Conservation (phyloP, 148 eudicot genomes). For the Tetragonia tetragonoides region DNA sequence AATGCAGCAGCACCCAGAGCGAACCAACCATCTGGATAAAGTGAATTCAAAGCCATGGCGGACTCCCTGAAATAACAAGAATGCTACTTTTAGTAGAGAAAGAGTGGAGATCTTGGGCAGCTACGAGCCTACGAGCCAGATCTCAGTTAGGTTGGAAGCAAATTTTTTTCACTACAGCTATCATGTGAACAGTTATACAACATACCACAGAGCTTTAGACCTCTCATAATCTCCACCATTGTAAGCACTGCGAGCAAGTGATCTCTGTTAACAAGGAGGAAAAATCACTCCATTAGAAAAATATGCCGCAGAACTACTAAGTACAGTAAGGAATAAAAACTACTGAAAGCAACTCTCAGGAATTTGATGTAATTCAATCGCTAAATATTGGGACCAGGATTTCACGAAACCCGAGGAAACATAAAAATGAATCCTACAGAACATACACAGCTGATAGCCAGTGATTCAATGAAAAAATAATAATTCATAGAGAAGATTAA, state of each 20-base stretch:
- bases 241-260: conserved; percentile 94
- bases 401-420: not conserved
- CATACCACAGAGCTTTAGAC: conserved; percentile 66
- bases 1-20: conserved; percentile 97
- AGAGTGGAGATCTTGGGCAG: not conserved
- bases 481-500: too few relatives aligned
- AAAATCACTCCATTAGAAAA: not conserved
- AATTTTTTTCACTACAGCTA: not conserved
- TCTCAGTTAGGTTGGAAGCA: not conserved
- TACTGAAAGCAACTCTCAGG: not conserved
- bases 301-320: not conserved
- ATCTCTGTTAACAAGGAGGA: conserved; percentile 43
- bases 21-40: conserved; percentile 98
- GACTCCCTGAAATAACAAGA: conserved; percentile 55
- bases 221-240: conserved; percentile 75
- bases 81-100: not conserved
- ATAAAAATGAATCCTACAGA: not conserved
- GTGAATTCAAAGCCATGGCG: conserved; percentile 84
- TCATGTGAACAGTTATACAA: not conserved
- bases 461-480: not conserved
- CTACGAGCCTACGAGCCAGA: not conserved
- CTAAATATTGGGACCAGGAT: not conserved
- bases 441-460: not conserved
- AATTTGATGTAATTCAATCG: not conserved
- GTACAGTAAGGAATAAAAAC: not conserved